A percentile compares a stretch with the other conserved stretches of the same genome.
phyloP scores from a whole-genome alignment of 148 eudicot genomes.

The Heliosperma pusillum region DNA sequence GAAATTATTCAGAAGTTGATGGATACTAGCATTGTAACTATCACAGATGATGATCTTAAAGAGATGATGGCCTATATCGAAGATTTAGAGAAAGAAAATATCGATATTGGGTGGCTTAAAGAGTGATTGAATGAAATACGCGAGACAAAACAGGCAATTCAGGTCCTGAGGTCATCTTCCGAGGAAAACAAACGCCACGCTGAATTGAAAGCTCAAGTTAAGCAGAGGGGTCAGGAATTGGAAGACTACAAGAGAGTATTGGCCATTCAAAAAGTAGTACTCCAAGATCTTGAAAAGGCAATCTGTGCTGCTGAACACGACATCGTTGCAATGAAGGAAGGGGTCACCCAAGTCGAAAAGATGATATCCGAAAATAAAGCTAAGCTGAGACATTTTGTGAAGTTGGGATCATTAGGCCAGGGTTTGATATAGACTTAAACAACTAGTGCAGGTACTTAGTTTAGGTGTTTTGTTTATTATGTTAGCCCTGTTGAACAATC shows the following conservation, averaged over 20 bases:
- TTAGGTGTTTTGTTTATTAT: not conserved
- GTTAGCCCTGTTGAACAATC: not conserved
- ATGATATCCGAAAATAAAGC: conserved; percentile 1
- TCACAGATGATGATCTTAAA: conserved; percentile 1
- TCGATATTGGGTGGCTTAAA: conserved; percentile 19
- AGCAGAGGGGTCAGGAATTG: not conserved
- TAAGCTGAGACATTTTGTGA: not conserved
- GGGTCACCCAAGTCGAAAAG: not conserved
- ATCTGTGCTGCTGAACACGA: not conserved
- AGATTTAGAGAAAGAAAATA: conserved; percentile 4
- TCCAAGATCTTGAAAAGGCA: not conserved
- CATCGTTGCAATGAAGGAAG: not conserved
- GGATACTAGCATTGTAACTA: not conserved
- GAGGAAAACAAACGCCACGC: not conserved
- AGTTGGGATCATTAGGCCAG: not conserved
- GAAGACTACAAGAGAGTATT: not conserved
- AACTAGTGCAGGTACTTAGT: not conserved
- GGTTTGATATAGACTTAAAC: not conserved
- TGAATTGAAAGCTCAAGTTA: not conserved
- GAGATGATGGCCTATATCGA: not conserved
- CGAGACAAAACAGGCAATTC: conserved; percentile 9
- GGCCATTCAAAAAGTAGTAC: not conserved
- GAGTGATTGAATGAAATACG: conserved; percentile 14
- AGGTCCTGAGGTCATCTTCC: not conserved
- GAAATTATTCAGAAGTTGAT: conserved; percentile 1